These are phyloP conservation scores for Solanum rostratum DNA, from an alignment of 257 asterid genomes.

Conservation along the genomic window DNA sequence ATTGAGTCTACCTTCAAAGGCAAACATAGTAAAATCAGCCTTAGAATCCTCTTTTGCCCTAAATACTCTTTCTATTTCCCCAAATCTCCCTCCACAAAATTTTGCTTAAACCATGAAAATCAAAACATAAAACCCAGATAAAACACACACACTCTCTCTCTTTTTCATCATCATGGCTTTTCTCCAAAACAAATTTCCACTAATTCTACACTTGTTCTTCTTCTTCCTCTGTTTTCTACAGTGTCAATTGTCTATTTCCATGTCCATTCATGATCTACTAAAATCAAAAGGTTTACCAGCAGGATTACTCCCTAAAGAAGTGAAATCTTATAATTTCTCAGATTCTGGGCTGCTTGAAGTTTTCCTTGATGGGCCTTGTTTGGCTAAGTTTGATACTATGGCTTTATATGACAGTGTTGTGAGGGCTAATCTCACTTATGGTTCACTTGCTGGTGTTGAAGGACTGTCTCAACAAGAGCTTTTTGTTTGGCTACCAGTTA, in stretches of 20 bases:
- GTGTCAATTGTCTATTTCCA: background rate
- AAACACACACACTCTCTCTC: background rate
- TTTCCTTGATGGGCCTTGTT: constrained; percentile 64
- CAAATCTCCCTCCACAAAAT: constrained; percentile 17
- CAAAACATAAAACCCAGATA: background rate
- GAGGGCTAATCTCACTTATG: constrained; percentile 64
- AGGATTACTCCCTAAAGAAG: constrained; percentile 72
- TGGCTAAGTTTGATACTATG: constrained; percentile 83
- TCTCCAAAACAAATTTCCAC: constrained; percentile 6
- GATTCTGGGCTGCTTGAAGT: constrained; percentile 65
- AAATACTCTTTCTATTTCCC: constrained; percentile 13
- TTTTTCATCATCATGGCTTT: constrained; percentile 15
- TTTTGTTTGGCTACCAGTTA: constrained; percentile 85
- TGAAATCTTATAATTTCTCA: constrained; percentile 49
- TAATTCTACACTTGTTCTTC: constrained; percentile 3
- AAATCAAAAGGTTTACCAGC: constrained; percentile 69
- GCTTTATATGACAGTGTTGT: constrained; percentile 70
- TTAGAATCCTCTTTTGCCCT: background rate
- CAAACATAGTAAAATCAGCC: constrained; percentile 8
- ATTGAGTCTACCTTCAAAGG: background rate
- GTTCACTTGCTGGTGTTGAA: constrained; percentile 65
- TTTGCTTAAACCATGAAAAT: constrained; percentile 11
- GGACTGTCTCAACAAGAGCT: constrained; percentile 93
- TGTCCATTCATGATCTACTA: constrained; percentile 75
- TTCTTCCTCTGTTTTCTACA: constrained; percentile 1